Base-by-base conservation (phyloP, 2,329 filamentous ascomycete species). In the Cladobotryum mycophilum region DNA sequence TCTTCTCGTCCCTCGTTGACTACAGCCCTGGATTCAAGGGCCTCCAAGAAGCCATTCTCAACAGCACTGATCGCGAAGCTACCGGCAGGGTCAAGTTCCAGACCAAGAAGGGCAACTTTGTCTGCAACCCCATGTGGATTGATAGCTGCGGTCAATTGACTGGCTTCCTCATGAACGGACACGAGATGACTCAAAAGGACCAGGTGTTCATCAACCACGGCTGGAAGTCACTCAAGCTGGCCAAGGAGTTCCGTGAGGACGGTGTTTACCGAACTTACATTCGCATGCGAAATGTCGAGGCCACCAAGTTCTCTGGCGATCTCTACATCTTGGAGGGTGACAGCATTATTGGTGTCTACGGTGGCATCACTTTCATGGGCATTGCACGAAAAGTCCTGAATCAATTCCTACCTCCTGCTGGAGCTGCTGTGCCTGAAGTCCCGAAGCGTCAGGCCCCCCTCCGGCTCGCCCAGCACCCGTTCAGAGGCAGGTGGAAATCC, bases 161-260 rank as follows among this genome's bases (percentile, higher is more conserved):
- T 3, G 79, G 79, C 15, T 82, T 81, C 62, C 75, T 80, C 51
- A 69, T 79, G 60, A 82, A 82, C 56, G 76, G 71, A 7, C 33
- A 45, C 17, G n/a, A 44, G 15, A 51, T 41, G 42, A 50, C 48
- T 20, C 48, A 35, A 17, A 77, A 75, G 8, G 78, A 80, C 57
- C 69, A 76, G 53, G 75, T 79, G 43, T 81, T 70, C 62, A 78
- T 81, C 56, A 79, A 76, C 17, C 78, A 80, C 59, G 78, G 78
- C 41, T 81, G 78, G 78, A 33, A 50, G 7, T 46, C 48, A 11
- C 45, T 50, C 25, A 50, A 43, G 18, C 33, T 36, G 3, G 42
- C 45, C 3, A 50, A n/a, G 12, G 45, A 46, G 3, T 50, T 50
- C 30, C 12, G 30, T 30, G 45, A 50, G 30, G 48, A 50, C 18